Evolutionary conservation across 441 rosid genomes (phyloP).

Genomic region (Populus trichocarpa): DNA sequence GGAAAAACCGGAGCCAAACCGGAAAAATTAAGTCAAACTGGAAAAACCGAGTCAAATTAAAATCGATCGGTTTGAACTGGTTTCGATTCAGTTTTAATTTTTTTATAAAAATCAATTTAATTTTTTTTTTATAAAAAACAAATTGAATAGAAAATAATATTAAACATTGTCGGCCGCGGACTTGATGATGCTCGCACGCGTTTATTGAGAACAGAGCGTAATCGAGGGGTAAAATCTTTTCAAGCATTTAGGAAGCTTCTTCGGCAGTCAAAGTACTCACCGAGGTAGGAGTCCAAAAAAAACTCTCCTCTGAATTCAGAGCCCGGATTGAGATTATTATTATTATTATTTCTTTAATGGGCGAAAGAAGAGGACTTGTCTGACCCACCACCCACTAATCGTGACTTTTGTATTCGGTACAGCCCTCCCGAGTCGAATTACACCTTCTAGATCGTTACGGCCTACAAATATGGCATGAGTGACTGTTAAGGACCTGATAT

Average conservation of each 20-base stretch:
- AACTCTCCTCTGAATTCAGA: neutral
- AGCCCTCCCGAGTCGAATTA: neutral
- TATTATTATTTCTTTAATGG: neutral
- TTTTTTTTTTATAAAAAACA: no score
- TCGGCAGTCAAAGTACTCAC: neutral
- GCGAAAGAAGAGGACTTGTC: neutral
- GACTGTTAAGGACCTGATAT: neutral
- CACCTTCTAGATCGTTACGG: neutral
- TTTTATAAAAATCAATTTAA: no score
- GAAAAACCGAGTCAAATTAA: no score
- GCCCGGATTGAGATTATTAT: neutral
- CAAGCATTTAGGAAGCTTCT: neutral
- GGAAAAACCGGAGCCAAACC: no score
- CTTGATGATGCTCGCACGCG: no score
- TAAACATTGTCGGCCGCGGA: no score
- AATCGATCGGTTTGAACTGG: no score
- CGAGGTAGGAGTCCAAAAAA: neutral
- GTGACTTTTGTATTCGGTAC: neutral
- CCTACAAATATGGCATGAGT: neutral
- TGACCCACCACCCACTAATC: neutral
- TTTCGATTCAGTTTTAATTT: no score
- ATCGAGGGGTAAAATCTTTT: no score
- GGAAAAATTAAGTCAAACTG: no score
- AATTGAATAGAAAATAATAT: no score
- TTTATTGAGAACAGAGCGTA: no score